Evolutionary conservation across 208 protist genomes (phyloP).

Genomic region (Strigomonas galati): DNA sequence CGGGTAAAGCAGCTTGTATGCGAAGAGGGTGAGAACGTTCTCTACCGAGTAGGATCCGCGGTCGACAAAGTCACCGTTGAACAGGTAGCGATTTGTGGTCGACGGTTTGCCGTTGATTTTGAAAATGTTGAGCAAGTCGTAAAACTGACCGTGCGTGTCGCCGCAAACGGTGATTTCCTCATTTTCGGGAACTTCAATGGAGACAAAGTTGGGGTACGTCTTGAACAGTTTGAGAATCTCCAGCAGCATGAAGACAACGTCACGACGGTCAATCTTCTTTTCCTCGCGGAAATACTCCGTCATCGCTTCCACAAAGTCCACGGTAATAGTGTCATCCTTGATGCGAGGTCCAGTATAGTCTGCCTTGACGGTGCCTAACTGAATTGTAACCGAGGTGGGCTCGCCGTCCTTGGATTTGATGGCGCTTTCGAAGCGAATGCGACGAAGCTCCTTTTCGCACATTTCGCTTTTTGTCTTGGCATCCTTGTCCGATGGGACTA

Average conservation of each 20-base stretch:
- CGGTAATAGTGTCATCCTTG: conserved; percentile 60
- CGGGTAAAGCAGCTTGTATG: conserved; percentile 96
- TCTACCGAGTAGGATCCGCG: conserved; percentile 97
- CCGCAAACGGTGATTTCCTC: conserved; percentile 97
- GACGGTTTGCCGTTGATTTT: conserved; percentile 86
- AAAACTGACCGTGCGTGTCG: conserved; percentile 99
- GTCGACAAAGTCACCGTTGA: conserved; percentile 97
- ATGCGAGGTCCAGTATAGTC: conserved; percentile 79
- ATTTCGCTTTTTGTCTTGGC: conserved; percentile 89
- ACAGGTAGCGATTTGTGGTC: conserved; percentile 92
- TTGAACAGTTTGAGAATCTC: conserved; percentile 77
- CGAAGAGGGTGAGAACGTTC: conserved; percentile 95
- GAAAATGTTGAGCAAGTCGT: conserved; percentile 98
- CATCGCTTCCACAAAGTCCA: conserved; percentile 79
- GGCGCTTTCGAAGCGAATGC: conserved; percentile 93
- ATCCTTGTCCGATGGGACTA: conserved; percentile 89
- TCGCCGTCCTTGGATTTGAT: conserved; percentile 86
- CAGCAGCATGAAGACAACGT: conserved; percentile 86
- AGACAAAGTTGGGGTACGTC: conserved; percentile 82
- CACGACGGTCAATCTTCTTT: conserved; percentile 81
- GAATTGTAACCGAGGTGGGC: conserved; percentile 71
- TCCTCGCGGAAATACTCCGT: conserved; percentile 72
- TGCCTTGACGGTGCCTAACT: conserved; percentile 55
- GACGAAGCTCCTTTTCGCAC: conserved; percentile 92
- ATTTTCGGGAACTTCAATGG: conserved; percentile 79